phyloP scores from a whole-genome alignment of 2,329 filamentous ascomycete species.

The Phaeosphaeriaceae sp. region DNA sequence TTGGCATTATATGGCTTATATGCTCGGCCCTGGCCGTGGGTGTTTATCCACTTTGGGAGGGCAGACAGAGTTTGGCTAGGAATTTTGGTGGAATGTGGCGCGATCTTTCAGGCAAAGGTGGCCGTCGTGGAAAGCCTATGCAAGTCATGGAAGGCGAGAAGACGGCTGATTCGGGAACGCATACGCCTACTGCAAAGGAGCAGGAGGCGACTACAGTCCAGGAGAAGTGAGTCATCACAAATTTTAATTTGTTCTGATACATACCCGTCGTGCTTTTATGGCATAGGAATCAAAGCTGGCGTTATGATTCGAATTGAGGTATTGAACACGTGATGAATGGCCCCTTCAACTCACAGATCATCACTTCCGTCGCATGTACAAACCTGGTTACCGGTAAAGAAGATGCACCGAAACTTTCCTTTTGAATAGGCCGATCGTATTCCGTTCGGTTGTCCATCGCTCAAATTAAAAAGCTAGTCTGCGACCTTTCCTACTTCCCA shows the following conservation, averaged over 20 bases:
- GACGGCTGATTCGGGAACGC: constrained; percentile 15
- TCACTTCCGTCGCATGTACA: too few relatives aligned
- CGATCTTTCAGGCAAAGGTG: constrained; percentile 33
- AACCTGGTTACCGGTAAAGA: too few relatives aligned
- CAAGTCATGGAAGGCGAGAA: constrained; percentile 28
- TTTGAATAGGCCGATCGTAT: too few relatives aligned
- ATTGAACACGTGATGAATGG: constrained; percentile 31
- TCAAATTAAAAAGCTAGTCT: too few relatives aligned
- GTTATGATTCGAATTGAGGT: constrained; percentile 3
- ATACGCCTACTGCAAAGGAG: constrained; percentile 27
- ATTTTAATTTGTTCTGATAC: too few relatives aligned
- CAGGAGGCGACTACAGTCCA: constrained; percentile 7
- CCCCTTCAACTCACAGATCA: too few relatives aligned
- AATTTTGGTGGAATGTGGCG: constrained; percentile 36
- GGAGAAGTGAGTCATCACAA: not conserved
- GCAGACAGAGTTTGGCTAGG: constrained; percentile 27
- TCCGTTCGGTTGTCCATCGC: too few relatives aligned
- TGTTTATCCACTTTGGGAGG: constrained; percentile 81
- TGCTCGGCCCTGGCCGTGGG: constrained; percentile 75
- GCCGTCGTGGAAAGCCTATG: constrained; percentile 10
- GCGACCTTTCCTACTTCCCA: too few relatives aligned
- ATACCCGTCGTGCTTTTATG: too few relatives aligned
- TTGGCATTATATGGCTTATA: constrained; percentile 76
- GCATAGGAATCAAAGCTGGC: too few relatives aligned
- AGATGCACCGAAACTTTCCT: too few relatives aligned